Percentiles rank a stretch among this genome's conserved stretches.
phyloP scores from a whole-genome alignment of 805 yeast genomes.

The Candida boleticola region DNA sequence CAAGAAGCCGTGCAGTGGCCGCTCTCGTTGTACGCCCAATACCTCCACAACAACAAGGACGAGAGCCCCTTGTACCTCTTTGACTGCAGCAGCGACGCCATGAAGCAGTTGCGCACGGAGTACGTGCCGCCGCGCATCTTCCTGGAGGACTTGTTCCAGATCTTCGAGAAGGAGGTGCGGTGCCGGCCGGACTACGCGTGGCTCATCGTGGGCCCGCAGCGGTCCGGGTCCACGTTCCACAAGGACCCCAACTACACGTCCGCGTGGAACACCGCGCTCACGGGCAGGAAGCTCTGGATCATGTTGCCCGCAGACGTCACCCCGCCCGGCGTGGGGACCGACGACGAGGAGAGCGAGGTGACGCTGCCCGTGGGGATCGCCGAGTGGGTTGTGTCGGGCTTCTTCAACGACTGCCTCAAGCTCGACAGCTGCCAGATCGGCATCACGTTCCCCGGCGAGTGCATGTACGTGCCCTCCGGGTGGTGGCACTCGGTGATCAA shows the following conservation, averaged over 20 bases:
- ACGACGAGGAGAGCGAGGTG: slow-evolving; percentile 78
- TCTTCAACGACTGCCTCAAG: slow-evolving; percentile 64
- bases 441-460: slow-evolving; percentile 77
- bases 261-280: slow-evolving; percentile 83
- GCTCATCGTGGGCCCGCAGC: slow-evolving; percentile 79
- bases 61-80: slow-evolving; percentile 85
- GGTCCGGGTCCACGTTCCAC: slow-evolving; percentile 89
- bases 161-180: slow-evolving; percentile 37
- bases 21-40: slow-evolving; percentile 56
- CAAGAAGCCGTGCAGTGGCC: slow-evolving; percentile 89
- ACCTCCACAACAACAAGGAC: slow-evolving; percentile 61
- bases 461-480: slow-evolving; percentile 88
- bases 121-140: slow-evolving; percentile 56
- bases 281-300: slow-evolving; percentile 81
- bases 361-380: slow-evolving; percentile 91
- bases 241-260: slow-evolving; percentile 89
- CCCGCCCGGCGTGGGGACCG: slow-evolving; percentile 86
- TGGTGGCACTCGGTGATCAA: slow-evolving; percentile 98
- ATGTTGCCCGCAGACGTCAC: slow-evolving; percentile 76
- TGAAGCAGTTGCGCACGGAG: slow-evolving; percentile 52
- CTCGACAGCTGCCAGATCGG: slow-evolving; percentile 64
- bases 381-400: slow-evolving; percentile 86
- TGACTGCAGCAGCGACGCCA: slow-evolving; percentile 76
- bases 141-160: slow-evolving; percentile 56
- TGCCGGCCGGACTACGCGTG: slow-evolving; percentile 91